Percentiles rank a stretch among this genome's conserved stretches.
Evolutionary conservation across 768 basidiomycete species (phyloP).

Genomic region (Pleurotus cornucopiae): DNA sequence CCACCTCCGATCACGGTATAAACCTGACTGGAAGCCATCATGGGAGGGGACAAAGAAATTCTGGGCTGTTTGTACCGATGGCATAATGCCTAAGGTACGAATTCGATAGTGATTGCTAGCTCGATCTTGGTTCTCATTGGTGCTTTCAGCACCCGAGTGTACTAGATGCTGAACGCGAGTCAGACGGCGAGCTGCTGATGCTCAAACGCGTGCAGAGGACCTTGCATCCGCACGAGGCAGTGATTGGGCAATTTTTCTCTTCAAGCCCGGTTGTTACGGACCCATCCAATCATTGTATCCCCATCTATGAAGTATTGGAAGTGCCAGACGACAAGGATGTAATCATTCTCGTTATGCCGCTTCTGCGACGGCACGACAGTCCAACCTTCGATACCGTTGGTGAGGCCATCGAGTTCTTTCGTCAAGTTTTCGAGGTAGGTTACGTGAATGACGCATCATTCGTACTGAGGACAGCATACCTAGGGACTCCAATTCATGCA

Average conservation of each 20-base stretch:
- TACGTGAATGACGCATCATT: neutral
- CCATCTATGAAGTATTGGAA: slow-evolving; percentile 16
- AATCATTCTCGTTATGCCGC: slow-evolving; percentile 16
- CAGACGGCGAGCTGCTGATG: slow-evolving; percentile 19
- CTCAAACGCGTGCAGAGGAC: slow-evolving; percentile 20
- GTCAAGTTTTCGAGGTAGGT: slow-evolving; percentile 23
- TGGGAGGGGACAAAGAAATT: slow-evolving; percentile 17
- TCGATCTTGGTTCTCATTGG: neutral
- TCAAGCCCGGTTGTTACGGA: neutral
- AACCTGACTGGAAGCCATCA: slow-evolving; percentile 24
- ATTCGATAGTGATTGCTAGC: no score
- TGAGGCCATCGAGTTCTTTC: slow-evolving; percentile 26
- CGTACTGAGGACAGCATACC: no score
- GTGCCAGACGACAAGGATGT: slow-evolving; percentile 7
- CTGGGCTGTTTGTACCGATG: slow-evolving; percentile 9
- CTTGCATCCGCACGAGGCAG: slow-evolving; percentile 19
- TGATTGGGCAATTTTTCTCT: slow-evolving; percentile 19
- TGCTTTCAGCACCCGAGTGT: neutral
- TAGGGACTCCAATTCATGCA: slow-evolving; percentile 22
- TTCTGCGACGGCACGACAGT: slow-evolving; percentile 5
- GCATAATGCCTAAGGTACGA: neutral
- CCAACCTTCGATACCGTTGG: slow-evolving; percentile 25
- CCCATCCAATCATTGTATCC: slow-evolving; percentile 23
- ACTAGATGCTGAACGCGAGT: slow-evolving; percentile 24
- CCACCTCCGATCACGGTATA: slow-evolving; percentile 22